These are phyloP conservation scores for Royoungia palumana DNA, from an alignment of 768 basidiomycete species.

Conservation along the genomic window DNA sequence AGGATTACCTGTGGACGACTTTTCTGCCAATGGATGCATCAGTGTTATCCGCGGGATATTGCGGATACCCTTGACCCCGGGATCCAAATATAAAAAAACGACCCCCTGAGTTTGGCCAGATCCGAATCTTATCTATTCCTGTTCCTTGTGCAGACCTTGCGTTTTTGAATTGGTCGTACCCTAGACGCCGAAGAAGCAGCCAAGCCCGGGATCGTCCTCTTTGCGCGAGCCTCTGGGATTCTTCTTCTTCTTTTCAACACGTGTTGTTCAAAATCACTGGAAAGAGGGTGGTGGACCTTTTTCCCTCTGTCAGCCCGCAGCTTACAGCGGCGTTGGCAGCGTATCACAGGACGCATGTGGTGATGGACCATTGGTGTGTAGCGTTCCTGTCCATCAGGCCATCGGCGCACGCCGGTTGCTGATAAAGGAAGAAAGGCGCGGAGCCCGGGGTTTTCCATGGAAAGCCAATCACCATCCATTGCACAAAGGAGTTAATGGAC, in stretches of 20 bases:
- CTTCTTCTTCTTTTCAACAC: conserved; percentile 10
- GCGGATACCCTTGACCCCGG: conserved; percentile 21
- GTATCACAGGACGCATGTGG: conserved; percentile 13
- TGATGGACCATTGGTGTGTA: not conserved
- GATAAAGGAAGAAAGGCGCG: conserved; percentile 1
- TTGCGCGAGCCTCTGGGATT: conserved; percentile 2
- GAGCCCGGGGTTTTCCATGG: conserved; percentile 17
- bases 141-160: conserved; percentile 1
- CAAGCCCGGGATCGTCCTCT: conserved; percentile 10
- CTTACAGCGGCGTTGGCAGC: not conserved
- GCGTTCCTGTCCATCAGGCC: not conserved
- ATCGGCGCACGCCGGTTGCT: not conserved
- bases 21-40: not conserved
- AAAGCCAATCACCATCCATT: not conserved
- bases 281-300: conserved; percentile 15
- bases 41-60: not conserved
- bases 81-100: conserved; percentile 4
- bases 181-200: conserved; percentile 5
- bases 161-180: conserved; percentile 18
- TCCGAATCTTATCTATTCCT: conserved; percentile 23
- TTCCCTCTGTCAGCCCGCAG: conserved; percentile 8
- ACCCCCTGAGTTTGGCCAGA: conserved; percentile 11
- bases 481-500: not conserved
- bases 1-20: too few species aligned
- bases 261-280: conserved; percentile 17